These are phyloP conservation scores for Paraphaeosphaeria minitans DNA, from an alignment of 2,329 filamentous ascomycete species.

Conservation along the genomic window DNA sequence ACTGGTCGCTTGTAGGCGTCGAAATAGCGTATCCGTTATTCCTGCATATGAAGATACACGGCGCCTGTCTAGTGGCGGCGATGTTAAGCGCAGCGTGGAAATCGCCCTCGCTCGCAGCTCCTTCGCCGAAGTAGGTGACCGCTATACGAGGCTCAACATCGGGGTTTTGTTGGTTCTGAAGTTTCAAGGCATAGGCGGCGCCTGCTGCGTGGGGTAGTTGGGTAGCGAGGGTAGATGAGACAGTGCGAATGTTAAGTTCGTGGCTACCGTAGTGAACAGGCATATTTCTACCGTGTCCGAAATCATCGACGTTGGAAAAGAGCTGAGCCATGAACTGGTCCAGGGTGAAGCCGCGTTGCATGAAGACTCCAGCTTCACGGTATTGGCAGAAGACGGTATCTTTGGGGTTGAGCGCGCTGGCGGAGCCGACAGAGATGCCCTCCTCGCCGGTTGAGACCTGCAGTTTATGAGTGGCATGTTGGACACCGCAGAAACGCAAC, in stretches of 20 bases:
- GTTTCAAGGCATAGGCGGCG: constrained; percentile 84
- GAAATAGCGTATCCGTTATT: constrained; percentile 94
- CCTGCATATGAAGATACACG: constrained; percentile 86
- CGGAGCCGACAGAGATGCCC: constrained; percentile 87
- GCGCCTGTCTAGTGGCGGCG: constrained; percentile 84
- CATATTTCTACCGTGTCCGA: constrained; percentile 88
- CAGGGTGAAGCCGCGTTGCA: constrained; percentile 84
- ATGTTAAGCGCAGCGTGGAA: constrained; percentile 93
- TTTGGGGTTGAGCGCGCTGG: constrained; percentile 78
- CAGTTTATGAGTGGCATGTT: background rate
- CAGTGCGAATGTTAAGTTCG: constrained; percentile 84
- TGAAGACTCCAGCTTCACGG: constrained; percentile 88
- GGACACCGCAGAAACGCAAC: background rate
- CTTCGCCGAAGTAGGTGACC: constrained; percentile 88
- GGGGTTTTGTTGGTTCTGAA: constrained; percentile 76
- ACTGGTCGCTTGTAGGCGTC: constrained; percentile 87
- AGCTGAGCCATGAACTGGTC: constrained; percentile 95
- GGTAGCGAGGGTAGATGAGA: constrained; percentile 83
- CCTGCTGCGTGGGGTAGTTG: constrained; percentile 89
- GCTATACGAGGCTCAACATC: constrained; percentile 66
- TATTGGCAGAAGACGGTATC: constrained; percentile 97
- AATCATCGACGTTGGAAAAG: constrained; percentile 83
- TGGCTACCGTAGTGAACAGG: constrained; percentile 92
- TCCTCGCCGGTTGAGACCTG: constrained; percentile 85
- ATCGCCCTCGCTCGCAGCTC: constrained; percentile 87